Conservation (phyloP, 2,329 filamentous ascomycete species). For the Ramularia collo-cygni region DNA sequence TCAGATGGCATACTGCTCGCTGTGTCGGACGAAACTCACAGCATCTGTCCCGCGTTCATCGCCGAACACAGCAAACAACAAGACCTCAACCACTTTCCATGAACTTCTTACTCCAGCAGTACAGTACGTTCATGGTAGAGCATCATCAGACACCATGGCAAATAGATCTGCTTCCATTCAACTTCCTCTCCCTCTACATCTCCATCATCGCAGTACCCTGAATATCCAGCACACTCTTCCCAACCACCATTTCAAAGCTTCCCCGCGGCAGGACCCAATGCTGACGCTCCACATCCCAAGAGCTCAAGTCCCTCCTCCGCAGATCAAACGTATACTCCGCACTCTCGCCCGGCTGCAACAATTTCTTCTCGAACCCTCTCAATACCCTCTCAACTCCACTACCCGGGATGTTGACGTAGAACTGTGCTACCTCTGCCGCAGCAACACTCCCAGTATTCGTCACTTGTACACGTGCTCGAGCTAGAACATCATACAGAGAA, state of each 20-base stretch:
- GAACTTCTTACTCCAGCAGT: too few species aligned
- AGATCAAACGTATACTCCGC: constrained; percentile 12
- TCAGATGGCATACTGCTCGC: too few species aligned
- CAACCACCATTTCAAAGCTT: constrained; percentile 20
- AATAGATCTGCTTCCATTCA: too few species aligned
- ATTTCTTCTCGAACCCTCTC: constrained; percentile 35
- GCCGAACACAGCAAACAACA: too few species aligned
- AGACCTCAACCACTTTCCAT: too few species aligned
- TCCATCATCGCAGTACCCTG: background rate
- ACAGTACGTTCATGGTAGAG: too few species aligned
- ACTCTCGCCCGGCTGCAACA: constrained; percentile 19
- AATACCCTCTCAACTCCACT: constrained; percentile 22
- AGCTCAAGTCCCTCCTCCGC: constrained; percentile 17
- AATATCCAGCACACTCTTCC: constrained; percentile 19
- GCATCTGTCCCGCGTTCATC: too few species aligned
- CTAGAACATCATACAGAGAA: constrained; percentile 56
- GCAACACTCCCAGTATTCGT: constrained; percentile 55
- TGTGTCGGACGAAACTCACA: too few species aligned
- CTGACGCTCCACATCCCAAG: constrained; percentile 16
- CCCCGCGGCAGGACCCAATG: constrained; percentile 18
- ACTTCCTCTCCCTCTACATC: background rate
- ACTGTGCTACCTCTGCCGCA: constrained; percentile 48
- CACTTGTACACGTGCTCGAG: constrained; percentile 50
- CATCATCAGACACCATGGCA: too few species aligned
- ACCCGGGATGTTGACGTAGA: constrained; percentile 39